Conservation (phyloP, 139 green algal species). For the Haematococcus lacustris region DNA sequence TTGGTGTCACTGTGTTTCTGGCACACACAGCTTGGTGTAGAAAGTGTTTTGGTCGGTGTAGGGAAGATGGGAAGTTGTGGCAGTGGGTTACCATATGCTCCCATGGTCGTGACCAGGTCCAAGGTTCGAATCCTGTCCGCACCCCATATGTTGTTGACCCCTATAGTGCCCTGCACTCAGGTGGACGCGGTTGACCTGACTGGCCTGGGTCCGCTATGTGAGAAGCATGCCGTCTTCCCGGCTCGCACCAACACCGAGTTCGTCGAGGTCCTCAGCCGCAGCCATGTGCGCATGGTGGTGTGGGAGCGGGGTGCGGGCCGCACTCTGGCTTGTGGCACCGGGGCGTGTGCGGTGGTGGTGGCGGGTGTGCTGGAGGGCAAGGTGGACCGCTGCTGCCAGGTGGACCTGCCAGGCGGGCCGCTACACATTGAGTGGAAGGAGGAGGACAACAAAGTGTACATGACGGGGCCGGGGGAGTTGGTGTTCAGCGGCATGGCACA, state of each 20-base stretch:
- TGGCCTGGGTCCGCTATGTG: conserved; percentile 80
- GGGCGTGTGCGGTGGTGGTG: conserved; percentile 94
- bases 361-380: conserved; percentile 88
- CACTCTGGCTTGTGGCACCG: conserved; percentile 95
- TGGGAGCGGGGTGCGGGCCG: conserved; percentile 95
- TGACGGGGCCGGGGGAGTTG: conserved; percentile 91
- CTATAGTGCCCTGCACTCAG: too few relatives aligned
- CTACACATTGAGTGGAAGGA: conserved; percentile 94
- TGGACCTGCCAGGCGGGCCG: conserved; percentile 92
- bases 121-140: too few relatives aligned
- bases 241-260: conserved; percentile 94
- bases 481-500: too few relatives aligned
- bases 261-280: conserved; percentile 64
- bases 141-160: too few relatives aligned
- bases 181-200: conserved; percentile 67
- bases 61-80: too few relatives aligned
- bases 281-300: conserved; percentile 85
- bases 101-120: too few relatives aligned
- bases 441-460: conserved; percentile 88
- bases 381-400: conserved; percentile 65
- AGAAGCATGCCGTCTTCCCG: conserved; percentile 85
- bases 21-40: too few relatives aligned
- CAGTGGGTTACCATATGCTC: too few relatives aligned
- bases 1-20: too few relatives aligned
- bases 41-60: too few relatives aligned